phyloP scores from a whole-genome alignment of 2,329 filamentous ascomycete species.

The Paracorniculantispora psalliotae region DNA sequence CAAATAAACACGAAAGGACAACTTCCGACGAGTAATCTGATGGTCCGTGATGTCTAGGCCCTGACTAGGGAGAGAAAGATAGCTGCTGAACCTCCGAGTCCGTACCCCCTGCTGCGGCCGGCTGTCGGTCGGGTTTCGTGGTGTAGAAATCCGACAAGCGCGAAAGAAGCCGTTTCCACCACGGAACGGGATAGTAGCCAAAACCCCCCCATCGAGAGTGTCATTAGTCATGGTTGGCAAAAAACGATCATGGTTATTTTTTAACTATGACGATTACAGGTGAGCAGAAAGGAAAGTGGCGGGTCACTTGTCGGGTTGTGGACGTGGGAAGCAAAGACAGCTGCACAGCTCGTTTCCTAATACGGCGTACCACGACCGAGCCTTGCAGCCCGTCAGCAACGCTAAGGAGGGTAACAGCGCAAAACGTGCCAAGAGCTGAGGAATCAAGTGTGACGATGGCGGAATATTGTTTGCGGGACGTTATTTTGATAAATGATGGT shows the following conservation, averaged over 20 bases:
- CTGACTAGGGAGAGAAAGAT: not conserved
- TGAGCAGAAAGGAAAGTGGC: not conserved
- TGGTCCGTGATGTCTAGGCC: not conserved
- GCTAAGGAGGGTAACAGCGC: not conserved
- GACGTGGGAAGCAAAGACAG: not conserved
- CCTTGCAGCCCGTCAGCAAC: not conserved
- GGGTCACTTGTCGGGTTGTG: not conserved
- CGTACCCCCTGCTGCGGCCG: not conserved
- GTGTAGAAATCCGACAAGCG: not conserved
- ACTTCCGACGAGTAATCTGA: not conserved
- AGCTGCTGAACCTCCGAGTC: not conserved
- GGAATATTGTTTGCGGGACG: not conserved
- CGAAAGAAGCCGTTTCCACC: not conserved
- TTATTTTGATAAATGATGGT: too few species aligned
- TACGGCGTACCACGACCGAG: not conserved
- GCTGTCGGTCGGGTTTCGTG: conserved; percentile 1
- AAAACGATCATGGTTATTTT: not conserved
- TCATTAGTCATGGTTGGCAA: too few species aligned
- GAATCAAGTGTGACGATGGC: not conserved
- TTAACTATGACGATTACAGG: not conserved
- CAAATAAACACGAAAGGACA: too few species aligned
- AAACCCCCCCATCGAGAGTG: too few species aligned
- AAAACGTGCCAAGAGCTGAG: not conserved
- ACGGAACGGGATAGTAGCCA: not conserved
- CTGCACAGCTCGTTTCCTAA: not conserved